Base-by-base conservation (phyloP, 2,329 filamentous ascomycete genomes). In the Pseudocercospora fuligena region DNA sequence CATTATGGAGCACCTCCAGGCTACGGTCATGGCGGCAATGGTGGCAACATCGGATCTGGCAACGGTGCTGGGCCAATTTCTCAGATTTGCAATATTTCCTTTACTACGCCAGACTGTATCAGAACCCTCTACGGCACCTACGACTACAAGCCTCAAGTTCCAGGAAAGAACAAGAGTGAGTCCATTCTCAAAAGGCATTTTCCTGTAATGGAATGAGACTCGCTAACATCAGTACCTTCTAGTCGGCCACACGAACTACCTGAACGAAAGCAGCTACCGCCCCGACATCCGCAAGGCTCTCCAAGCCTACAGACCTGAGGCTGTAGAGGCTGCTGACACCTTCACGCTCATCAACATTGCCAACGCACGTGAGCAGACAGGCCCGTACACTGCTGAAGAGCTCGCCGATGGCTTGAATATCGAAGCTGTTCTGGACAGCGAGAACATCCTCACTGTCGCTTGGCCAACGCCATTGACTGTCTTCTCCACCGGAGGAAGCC, bases 351-450 rank as follows among this genome's bases (percentile, higher is more conserved):
- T 84, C 25, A 81, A 83, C 12, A 85, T 91, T 66, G 87, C 87
- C 65, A 83, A 83, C 16, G 89, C 87, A 0, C 72, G 82, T 4
- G 83, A 70, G 78, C 83, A 82, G 46, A 82, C 85, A 62, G 77
- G 80, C 4, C 73, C 78, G 1, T 73, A 82, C 64, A 79, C 76
- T 11, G 70, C 72, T 1, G 72, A 74, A 1, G 74, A 80, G 64
- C 69, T 76, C 31, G 72, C 61, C 3, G 64, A 69, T 1, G 74
- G 72, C 6, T 63, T 40, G 43, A 69, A 71, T 61, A 73, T 78
- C 5, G 89, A 91, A 76, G 89, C 87, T 27, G 89, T 88, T 67
- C 80, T 91, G 12, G 89, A 91, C 73, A 81, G 88, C 4, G 86
- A 91, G 73, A 88, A 88, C 62, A 83, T 89, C 11, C 73, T 88